Base-by-base conservation (phyloP, 306 rosid genomes). In the Mimosa pudica region DNA sequence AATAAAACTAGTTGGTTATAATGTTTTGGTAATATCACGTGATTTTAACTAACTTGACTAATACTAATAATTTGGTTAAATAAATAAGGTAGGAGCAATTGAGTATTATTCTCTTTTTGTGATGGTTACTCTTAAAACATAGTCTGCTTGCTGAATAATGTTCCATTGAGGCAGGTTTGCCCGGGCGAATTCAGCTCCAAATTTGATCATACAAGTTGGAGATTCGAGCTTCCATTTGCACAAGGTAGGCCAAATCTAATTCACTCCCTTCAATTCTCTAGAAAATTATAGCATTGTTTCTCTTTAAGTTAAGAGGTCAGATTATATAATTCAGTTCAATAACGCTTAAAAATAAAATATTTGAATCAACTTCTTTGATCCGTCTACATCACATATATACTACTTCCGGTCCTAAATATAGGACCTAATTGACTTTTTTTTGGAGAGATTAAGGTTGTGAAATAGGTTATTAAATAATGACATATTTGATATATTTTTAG, bases 141-240 rank as follows among this genome's bases (percentile, higher is more conserved):
- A 55, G n/a, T 52, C 18, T 52, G 16, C 6, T 14, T 10, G 41
- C 42, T 51, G 14, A 18, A 47, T 47, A 47, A 32, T 20, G 0
- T 67, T 13, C 6, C 33, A 3, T 73, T 69, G 61, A 42, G 84
- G 88, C 88, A 90, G 97, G 97, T 42, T 83, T 87, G 92, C 90
- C 55, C 78, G 76, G 66, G 64, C 89, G 2, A 85, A 81, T 76
- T 82, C 77, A 6, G 71, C 75, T 11, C 85, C 66, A 65, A 92
- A 92, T 87, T 82, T 94, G 81, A 65, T 88, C 80, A 77, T 94
- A 71, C 82, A 88, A 82, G 78, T 94, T 75, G 97, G 92, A 79
- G 88, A 89, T 71, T 89, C 85, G 66, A 85, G 41, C 86, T 92
- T 94, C 82, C 83, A 88, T 89, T 87, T 94, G 89, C 97, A 92